Evolutionary conservation across 495 filamentous ascomycete species (phyloP).

Genomic region (Annulohypoxylon moriforme): DNA sequence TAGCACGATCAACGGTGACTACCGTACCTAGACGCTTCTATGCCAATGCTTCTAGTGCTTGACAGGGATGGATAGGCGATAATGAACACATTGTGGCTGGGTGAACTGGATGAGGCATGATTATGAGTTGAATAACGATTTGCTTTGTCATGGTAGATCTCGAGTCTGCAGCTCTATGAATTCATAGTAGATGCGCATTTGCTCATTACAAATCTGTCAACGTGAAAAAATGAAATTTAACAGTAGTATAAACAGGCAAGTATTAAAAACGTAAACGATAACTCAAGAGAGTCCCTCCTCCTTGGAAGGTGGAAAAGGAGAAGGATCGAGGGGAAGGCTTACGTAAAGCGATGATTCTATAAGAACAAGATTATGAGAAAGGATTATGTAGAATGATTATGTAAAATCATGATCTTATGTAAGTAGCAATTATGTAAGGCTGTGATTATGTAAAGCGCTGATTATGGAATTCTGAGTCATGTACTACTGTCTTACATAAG

Average conservation of each 20-base stretch:
- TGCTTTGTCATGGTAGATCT: slow-evolving; percentile 8
- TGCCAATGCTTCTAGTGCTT: not conserved
- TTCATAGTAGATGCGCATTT: slow-evolving; percentile 1
- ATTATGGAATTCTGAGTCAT: no score
- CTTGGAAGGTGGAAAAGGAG: no score
- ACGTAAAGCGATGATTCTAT: not conserved
- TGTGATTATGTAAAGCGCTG: no score
- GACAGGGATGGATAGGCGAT: not conserved
- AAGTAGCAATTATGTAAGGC: not conserved
- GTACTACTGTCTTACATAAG: not conserved
- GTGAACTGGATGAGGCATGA: not conserved
- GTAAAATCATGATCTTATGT: not conserved
- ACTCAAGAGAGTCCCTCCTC: no score
- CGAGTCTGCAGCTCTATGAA: slow-evolving; percentile 2
- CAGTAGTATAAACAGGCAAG: not conserved
- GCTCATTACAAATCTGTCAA: not conserved
- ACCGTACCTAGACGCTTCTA: slow-evolving; percentile 26
- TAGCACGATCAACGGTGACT: slow-evolving; percentile 43
- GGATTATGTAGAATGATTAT: not conserved
- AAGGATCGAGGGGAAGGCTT: not conserved
- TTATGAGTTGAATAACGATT: not conserved
- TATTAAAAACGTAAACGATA: not conserved
- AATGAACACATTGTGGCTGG: not conserved
- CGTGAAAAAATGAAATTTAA: not conserved
- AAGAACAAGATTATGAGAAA: no score